phyloP scores from a whole-genome alignment of 2,329 filamentous ascomycete genomes.

The Neopestalotiopsis clavispora region DNA sequence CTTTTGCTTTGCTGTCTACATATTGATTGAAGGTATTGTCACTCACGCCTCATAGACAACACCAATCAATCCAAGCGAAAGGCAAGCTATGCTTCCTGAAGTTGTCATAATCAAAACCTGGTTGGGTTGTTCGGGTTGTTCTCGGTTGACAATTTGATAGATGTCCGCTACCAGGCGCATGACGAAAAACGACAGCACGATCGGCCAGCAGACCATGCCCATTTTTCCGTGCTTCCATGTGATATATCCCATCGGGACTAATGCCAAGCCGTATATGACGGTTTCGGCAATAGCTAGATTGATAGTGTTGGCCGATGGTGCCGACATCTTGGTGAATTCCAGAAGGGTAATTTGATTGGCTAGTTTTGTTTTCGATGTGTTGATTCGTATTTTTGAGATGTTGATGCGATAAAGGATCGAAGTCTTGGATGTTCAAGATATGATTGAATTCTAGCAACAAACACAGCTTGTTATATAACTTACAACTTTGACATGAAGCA shows the following conservation, averaged over 20 bases:
- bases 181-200: background rate
- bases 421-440: background rate
- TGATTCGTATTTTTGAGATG: background rate
- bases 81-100: background rate
- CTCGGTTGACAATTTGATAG: background rate
- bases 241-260: background rate
- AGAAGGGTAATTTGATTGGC: background rate
- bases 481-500: background rate
- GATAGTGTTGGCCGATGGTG: conserved; percentile 2
- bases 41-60: background rate
- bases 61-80: background rate
- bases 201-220: conserved; percentile 6
- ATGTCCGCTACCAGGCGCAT: conserved; percentile 4
- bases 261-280: background rate
- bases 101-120: background rate
- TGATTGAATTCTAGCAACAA: background rate
- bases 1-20: too few relatives aligned
- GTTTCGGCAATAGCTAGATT: background rate
- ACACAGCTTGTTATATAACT: background rate
- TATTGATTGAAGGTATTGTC: background rate
- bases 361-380: background rate
- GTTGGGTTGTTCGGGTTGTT: background rate
- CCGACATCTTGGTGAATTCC: background rate
- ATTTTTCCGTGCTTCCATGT: conserved; percentile 8
- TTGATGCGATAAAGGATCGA: background rate